Evolutionary conservation across 331 rosid genomes (phyloP), one percentile per base, ranked within the genome.

Genomic region (Quercus lobata): DNA sequence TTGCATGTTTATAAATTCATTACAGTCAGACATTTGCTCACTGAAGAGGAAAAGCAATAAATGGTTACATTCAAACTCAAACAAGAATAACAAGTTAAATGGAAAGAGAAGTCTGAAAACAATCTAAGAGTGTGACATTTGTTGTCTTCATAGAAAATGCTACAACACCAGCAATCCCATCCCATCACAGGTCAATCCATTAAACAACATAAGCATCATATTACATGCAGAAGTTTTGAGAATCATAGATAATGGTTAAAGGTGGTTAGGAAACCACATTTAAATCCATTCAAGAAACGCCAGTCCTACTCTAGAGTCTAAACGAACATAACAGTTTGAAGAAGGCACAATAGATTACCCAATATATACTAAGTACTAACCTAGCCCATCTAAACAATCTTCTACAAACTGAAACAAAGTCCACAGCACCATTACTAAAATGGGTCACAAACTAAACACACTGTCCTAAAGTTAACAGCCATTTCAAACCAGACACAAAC

Each of bases 311-410:
- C 74, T 41, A 41, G 3, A 49, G 16, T 49, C 54, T 37, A 79
- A 72, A 29, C 66, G 80, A 34, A 22, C 75, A 79, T 58, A 74
- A 14, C 44, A 79, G 76, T 78, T 30, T 65, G 78, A 72, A 76
- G 78, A 84, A 30, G 78, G 81, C 77, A 80, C 70, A 65, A 62
- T 70, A 12, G 62, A 76, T 56, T 46, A 82, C 82, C 85, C 76
- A 84, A 72, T 88, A 79, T 88, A 85, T 54, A 78, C 81, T 80
- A 75, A 49, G 83, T 46, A 78, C 81, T 80, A 75, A 49, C 71
- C 86, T 74, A 78, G 73, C 76, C 68, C 84, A 69, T 83, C 83
- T 79, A 78, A 83, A 63, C 24, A 83, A 66, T 69, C 70, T 71
- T 66, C 53, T 71, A 79, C 73, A 49, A 14, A 49, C 54, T 24